Evolutionary conservation across 2,329 filamentous ascomycete genomes (phyloP).

Genomic region (Stagonosporopsis cucurbitacearum): DNA sequence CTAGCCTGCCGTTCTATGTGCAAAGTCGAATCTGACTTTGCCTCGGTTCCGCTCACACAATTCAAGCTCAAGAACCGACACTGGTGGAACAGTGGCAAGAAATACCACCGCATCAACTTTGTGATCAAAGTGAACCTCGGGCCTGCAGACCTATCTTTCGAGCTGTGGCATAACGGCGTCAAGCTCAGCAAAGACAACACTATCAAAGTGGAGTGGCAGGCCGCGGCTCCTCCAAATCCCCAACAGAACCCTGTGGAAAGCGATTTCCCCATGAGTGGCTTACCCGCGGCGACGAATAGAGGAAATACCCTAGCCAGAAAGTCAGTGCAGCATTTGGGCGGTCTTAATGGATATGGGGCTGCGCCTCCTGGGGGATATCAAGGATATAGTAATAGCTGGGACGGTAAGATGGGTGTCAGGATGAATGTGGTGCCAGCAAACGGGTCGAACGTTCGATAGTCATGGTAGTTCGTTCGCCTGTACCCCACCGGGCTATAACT

Average conservation of each 20-base stretch:
- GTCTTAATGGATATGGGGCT: not conserved
- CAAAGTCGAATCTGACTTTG: slow-evolving; percentile 32
- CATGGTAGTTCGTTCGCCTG: not conserved
- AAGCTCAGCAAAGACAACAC: slow-evolving; percentile 45
- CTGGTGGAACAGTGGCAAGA: slow-evolving; percentile 30
- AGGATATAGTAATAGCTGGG: not conserved
- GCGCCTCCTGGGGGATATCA: not conserved
- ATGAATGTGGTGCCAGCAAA: not conserved
- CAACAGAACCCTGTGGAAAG: not conserved
- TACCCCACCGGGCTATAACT: too few relatives aligned
- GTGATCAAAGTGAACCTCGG: slow-evolving; percentile 49
- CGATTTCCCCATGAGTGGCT: slow-evolving; percentile 11
- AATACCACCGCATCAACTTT: slow-evolving; percentile 43
- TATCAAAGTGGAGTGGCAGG: slow-evolving; percentile 46
- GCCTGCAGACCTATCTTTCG: slow-evolving; percentile 49
- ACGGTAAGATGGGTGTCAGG: slow-evolving; percentile 1
- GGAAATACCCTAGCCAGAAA: not conserved
- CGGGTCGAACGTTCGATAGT: slow-evolving; percentile 1
- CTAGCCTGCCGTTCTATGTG: slow-evolving; percentile 45
- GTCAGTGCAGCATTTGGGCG: slow-evolving; percentile 4
- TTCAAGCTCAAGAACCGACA: slow-evolving; percentile 30
- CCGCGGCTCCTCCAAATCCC: slow-evolving; percentile 23
- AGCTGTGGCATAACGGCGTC: slow-evolving; percentile 48
- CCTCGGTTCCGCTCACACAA: slow-evolving; percentile 2
- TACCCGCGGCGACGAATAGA: slow-evolving; percentile 4